These are phyloP conservation scores for Suillus ampliporus DNA, from an alignment of 768 basidiomycete species.

Conservation along the genomic window DNA sequence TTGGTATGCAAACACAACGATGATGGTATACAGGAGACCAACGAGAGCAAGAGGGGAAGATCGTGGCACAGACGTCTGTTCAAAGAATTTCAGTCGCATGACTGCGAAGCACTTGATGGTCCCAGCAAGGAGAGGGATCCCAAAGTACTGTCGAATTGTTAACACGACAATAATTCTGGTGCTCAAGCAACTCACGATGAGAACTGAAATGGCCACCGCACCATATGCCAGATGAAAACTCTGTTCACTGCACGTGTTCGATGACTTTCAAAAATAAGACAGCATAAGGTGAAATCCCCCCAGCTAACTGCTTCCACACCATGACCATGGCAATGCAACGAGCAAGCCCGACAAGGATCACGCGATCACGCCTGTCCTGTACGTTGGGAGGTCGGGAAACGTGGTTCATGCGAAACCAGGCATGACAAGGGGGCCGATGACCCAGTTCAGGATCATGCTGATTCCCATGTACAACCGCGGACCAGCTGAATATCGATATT, in stretches of 20 bases:
- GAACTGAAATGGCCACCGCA: constrained; percentile 65
- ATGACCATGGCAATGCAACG: constrained; percentile 66
- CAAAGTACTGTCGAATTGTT: constrained; percentile 63
- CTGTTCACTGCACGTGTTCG: constrained; percentile 46
- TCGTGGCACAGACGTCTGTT: constrained; percentile 63
- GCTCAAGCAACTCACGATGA: constrained; percentile 59
- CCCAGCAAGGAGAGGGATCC: constrained; percentile 79
- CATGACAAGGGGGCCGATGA: constrained; percentile 83
- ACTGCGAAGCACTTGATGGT: constrained; percentile 67
- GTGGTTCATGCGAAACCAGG: constrained; percentile 87
- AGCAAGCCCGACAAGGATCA: constrained; percentile 71
- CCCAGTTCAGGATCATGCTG: constrained; percentile 79
- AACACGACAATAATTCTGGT: background rate
- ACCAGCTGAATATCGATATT: constrained; percentile 52
- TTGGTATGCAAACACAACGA: constrained; percentile 77
- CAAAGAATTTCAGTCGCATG: constrained; percentile 54
- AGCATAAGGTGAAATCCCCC: constrained; percentile 76
- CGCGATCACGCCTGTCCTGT: constrained; percentile 83
- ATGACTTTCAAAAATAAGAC: constrained; percentile 78
- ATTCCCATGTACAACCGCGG: constrained; percentile 74
- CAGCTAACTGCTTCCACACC: constrained; percentile 81
- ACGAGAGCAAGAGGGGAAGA: constrained; percentile 75
- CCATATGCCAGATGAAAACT: constrained; percentile 59
- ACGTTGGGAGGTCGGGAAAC: constrained; percentile 75
- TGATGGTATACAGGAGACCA: constrained; percentile 81